These are phyloP conservation scores for Neurospora sp. DNA, from an alignment of 495 filamentous ascomycete genomes.

Conservation along the genomic window DNA sequence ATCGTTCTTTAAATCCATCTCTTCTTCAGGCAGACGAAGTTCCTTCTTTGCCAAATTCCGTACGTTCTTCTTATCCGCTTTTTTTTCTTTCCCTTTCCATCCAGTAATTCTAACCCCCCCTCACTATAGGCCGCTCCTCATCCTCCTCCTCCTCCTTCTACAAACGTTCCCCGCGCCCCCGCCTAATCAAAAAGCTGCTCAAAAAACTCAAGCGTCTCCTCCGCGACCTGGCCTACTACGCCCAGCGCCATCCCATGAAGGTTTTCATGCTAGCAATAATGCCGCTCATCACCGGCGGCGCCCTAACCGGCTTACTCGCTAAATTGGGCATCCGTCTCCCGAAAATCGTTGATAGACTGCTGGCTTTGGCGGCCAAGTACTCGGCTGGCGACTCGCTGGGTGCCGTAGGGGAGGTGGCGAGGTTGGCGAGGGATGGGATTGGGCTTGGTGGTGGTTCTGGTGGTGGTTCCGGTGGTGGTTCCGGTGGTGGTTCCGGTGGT, in stretches of 20 bases:
- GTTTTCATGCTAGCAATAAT: conserved; percentile 77
- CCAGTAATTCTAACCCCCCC: background rate
- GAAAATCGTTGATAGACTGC: conserved; percentile 39
- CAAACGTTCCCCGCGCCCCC: conserved; percentile 62
- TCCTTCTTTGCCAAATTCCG: background rate
- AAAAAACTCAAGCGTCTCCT: conserved; percentile 61
- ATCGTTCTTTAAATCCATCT: background rate
- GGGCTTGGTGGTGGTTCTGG: conserved; percentile 2
- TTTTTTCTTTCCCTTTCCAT: background rate
- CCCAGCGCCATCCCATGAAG: conserved; percentile 68
- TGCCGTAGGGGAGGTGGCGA: conserved; percentile 40
- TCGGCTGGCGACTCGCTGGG: conserved; percentile 43
- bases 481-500: background rate
- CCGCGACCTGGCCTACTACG: conserved; percentile 64
- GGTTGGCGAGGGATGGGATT: conserved; percentile 28
- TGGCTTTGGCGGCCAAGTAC: conserved; percentile 44
- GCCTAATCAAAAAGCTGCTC: conserved; percentile 61
- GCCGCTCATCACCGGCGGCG: conserved; percentile 73
- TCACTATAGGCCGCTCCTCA: background rate
- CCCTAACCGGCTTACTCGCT: conserved; percentile 58
- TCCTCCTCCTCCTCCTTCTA: conserved; percentile 51
- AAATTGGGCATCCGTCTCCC: conserved; percentile 72
- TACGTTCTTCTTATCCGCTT: background rate
- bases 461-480: background rate
- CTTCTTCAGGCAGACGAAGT: background rate